Evolutionary conservation across 1,284 basidiomycete species (phyloP), one percentile per base, ranked within the genome.

Genomic region (Heterobasidion parviporum): DNA sequence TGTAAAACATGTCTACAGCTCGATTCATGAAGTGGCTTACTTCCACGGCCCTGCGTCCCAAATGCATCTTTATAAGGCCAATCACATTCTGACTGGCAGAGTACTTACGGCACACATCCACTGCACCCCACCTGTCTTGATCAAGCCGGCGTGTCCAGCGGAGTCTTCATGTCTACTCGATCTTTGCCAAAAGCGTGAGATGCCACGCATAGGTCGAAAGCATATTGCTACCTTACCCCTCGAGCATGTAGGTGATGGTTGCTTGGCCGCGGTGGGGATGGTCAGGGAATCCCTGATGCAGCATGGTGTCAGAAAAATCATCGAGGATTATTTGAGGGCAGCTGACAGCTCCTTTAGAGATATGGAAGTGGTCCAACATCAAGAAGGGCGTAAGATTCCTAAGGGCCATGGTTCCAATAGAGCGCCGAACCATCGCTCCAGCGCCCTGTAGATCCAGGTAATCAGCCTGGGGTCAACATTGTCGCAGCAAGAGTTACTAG

Each of bases 221-320:
- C 20, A 26, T 38, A 36, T 10, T 43, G 12, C 18, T 9, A 38
- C 59, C 70, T 51, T 66, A 83, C 76, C 95, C 95, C 68, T 92
- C 77, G 0, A 95, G 75, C 81, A 97, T 88, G 68, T 95, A 96
- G 0, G 94, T 95, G 1, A 90, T 85, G 2, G 87, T 93, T 1
- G 87, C 86, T 70, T 94, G 91, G 3, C 94, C 94, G 35, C 93
- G 79, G 68, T 96, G 93, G 2, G 93, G 92, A 63, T 96, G 94
- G 66, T 96, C 91, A 33, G 85, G 85, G 62, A 89, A 89, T 15
- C 81, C 75, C 81, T 83, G 59, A 61, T 20, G 14, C 18, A 4
- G 33, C 15, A 55, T 54, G 12, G 2, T 41, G 8, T 41, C 38
- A 41, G 10, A 26, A 26, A 26, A 26, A 26, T 26, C 5, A 41